Conservation (phyloP, 164 flowering plant species). For the Aristolochia contorta region DNA sequence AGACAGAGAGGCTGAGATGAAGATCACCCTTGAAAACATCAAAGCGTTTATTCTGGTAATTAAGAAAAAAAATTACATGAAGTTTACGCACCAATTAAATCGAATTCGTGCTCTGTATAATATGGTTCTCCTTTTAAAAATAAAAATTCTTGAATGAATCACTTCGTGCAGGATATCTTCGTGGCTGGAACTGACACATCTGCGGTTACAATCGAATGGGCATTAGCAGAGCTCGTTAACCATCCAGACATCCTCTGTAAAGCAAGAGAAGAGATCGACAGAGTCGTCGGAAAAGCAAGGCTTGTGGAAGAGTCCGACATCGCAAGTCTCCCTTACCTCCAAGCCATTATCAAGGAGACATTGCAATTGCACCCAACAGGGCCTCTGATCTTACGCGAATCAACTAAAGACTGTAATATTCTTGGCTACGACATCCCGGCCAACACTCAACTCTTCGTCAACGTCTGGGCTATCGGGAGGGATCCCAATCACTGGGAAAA, state of each 20-base stretch:
- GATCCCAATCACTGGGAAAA: constrained; percentile 50
- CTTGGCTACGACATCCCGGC: constrained; percentile 39
- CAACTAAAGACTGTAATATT: constrained; percentile 25
- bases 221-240: constrained; percentile 40
- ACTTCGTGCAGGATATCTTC: constrained; percentile 24
- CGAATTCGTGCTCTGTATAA: no score
- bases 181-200: constrained; percentile 37
- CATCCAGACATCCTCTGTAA: constrained; percentile 21
- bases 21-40: constrained; percentile 36
- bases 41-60: constrained; percentile 58
- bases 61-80: background rate
- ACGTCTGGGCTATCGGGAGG: constrained; percentile 47
- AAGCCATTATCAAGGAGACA: constrained; percentile 44
- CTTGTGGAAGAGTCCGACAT: constrained; percentile 34
- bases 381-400: constrained; percentile 31
- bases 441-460: constrained; percentile 29
- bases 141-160: no score
- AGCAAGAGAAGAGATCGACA: constrained; percentile 28
- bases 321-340: constrained; percentile 31
- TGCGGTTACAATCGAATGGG: constrained; percentile 32
- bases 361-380: constrained; percentile 49
- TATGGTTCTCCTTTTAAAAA: no score
- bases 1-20: constrained; percentile 31
- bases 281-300: constrained; percentile 26
- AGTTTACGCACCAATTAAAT: no score